Conservation (phyloP, 2,329 filamentous ascomycete genomes). For the Tolypocladium ophioglossoides region DNA sequence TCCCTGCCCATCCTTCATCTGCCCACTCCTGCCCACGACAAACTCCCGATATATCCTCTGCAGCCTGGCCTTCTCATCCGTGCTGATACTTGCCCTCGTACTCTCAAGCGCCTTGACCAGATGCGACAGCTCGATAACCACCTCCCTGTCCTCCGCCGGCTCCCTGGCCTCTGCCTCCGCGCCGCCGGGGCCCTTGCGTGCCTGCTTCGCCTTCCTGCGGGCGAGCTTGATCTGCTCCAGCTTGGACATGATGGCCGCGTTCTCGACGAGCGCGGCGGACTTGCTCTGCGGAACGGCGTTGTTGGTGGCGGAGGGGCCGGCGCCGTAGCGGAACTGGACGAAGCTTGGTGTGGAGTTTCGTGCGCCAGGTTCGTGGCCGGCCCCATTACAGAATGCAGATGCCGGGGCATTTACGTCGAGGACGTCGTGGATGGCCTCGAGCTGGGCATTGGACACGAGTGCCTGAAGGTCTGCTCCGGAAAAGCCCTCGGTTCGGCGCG, state of each 20-base stretch:
- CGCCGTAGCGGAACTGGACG: constrained; percentile 76
- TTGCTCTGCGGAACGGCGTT: constrained; percentile 35
- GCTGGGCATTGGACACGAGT: constrained; percentile 88
- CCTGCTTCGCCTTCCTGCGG: constrained; percentile 37
- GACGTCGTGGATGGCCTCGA: constrained; percentile 93
- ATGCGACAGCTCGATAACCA: constrained; percentile 77
- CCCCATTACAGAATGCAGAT: constrained; percentile 20
- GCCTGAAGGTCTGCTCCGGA: constrained; percentile 92
- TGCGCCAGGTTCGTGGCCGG: constrained; percentile 20
- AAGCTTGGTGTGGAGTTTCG: constrained; percentile 41
- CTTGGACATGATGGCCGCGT: constrained; percentile 70
- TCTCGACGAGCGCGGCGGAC: constrained; percentile 56
- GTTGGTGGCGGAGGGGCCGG: constrained; percentile 34
- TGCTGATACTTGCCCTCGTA: constrained; percentile 75
- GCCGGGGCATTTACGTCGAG: constrained; percentile 48
- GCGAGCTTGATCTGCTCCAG: constrained; percentile 67
- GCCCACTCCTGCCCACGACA: constrained; percentile 81
- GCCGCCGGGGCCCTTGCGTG: constrained; percentile 14
- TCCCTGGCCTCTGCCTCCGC: constrained; percentile 15
- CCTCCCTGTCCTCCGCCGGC: constrained; percentile 45
- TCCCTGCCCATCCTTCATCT: constrained; percentile 89
- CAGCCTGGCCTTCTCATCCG: constrained; percentile 63
- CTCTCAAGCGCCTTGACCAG: constrained; percentile 64
- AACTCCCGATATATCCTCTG: constrained; percentile 85
- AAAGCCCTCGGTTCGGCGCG: constrained; percentile 73